A percentile compares a stretch with the other conserved stretches of the same genome.
These are phyloP conservation scores for Capsicum chinense DNA, from an alignment of 257 asterid genomes.

Conservation along the genomic window DNA sequence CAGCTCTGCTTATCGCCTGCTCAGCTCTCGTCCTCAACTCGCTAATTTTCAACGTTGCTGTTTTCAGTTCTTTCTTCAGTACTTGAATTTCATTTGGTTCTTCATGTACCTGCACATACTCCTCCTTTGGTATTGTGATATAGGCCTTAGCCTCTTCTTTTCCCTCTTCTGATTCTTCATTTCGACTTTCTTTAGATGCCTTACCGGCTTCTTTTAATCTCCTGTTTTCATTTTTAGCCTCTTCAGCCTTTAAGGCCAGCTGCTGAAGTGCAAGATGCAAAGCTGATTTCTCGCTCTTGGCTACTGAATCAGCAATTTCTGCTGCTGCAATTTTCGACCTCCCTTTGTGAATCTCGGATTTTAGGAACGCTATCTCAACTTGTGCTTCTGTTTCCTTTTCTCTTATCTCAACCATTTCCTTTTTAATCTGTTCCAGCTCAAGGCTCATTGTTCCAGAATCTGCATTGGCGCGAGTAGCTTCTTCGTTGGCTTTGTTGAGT, in stretches of 20 bases:
- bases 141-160: background rate
- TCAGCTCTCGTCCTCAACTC: constrained; percentile 74
- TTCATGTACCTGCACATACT: constrained; percentile 29
- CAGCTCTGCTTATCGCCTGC: constrained; percentile 83
- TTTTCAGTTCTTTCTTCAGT: constrained; percentile 53
- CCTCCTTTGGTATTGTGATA: constrained; percentile 34
- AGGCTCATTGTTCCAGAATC: constrained; percentile 23
- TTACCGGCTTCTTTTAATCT: constrained; percentile 37
- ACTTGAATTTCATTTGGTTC: constrained; percentile 37
- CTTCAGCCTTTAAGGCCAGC: constrained; percentile 57
- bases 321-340: constrained; percentile 51
- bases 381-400: constrained; percentile 51
- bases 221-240: constrained; percentile 47
- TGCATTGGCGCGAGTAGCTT: constrained; percentile 14
- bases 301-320: constrained; percentile 54
- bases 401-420: constrained; percentile 31
- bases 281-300: constrained; percentile 51
- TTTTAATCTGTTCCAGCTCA: constrained; percentile 44
- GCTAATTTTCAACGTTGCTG: constrained; percentile 43
- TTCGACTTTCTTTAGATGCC: constrained; percentile 35
- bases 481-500: constrained; percentile 34
- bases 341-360: constrained; percentile 57
- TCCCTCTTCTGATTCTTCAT: background rate
- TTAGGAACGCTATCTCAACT: constrained; percentile 54
- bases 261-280: constrained; percentile 55